Evolutionary conservation across 1,284 basidiomycete genomes (phyloP), one percentile per base, ranked within the genome.

Genomic region (Naganishia sp.): DNA sequence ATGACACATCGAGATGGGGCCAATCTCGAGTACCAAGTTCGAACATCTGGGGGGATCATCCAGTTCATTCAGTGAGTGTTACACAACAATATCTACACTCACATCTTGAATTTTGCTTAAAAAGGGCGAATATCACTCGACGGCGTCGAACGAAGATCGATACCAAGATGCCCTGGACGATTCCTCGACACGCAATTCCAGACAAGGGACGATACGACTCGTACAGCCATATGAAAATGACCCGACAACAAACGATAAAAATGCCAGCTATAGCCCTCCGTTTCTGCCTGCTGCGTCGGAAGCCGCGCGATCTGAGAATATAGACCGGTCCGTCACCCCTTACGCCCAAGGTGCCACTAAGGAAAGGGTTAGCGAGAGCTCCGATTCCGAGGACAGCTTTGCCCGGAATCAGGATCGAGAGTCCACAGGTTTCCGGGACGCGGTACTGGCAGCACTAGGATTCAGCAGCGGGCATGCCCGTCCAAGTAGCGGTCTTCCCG

Each of bases 1-100:
- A 10, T 3, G 17, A 31, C 4, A 9, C 17, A 10, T 28, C 6
- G 28, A 42, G 11, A 7, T 47, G 56, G 56, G 18, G 39, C 4
- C 57, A 60, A 23, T 15, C 21, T 9, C 41, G 64, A 41, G 49
- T 66, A 7, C 23, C 56, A 11, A 66, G 64, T 46, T 45, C 47
- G 9, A 66, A 66, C 43, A 49, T 60, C 25, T 66, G 64, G 64
- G 64, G 64, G 6, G 46, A 55, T 43, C 51, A 13, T 39, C 13
- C 35, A 39, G 10, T 9, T 10, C 35, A 39, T 10, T 10, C 35
- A 10, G 35, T 39, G 7, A 39, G 35, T 39, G 35, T 28, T 5
- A 28, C 28, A 28, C 28, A 5, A 28, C 28, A 28, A 28, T 28
- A 2, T 28, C 28, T 28, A 28, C 28, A 28, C 28, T 28, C 28